A percentile compares a stretch with the other conserved stretches of the same genome.
Evolutionary conservation across 176 grass and related monocot species (phyloP).

Genomic region (Musa schizocarpa): DNA sequence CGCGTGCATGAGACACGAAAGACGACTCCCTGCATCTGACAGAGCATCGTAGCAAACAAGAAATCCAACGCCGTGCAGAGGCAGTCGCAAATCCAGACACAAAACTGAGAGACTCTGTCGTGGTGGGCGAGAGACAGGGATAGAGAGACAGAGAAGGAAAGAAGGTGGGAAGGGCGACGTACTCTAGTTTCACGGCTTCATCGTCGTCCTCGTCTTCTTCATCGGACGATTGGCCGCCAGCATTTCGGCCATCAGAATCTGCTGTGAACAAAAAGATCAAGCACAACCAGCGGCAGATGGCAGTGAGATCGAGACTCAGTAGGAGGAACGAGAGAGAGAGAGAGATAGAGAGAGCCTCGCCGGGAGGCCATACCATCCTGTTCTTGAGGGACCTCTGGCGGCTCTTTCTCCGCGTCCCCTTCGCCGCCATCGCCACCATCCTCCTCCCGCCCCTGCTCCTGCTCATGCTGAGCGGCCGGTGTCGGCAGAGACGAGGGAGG

Average conservation of each 20-base stretch:
- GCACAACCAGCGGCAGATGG: background rate
- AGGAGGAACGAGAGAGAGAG: background rate
- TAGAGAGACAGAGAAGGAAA: background rate
- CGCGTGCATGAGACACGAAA: background rate
- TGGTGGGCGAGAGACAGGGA: background rate
- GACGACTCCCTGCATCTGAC: background rate
- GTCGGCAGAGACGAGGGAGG: background rate
- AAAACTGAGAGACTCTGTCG: background rate
- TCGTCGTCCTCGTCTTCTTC: background rate
- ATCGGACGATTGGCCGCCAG: background rate
- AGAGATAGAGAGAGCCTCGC: background rate
- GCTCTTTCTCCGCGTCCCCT: background rate
- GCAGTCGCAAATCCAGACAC: background rate
- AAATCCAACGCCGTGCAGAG: background rate
- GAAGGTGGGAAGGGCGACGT: background rate
- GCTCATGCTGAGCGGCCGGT: background rate
- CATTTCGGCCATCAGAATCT: background rate
- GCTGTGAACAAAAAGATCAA: background rate
- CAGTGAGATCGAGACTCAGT: background rate
- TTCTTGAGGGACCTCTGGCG: background rate
- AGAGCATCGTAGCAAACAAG: background rate
- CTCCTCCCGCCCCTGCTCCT: background rate
- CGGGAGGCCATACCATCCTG: background rate
- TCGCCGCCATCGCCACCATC: background rate
- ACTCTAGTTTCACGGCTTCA: background rate